phyloP scores from a whole-genome alignment of 139 green algal genomes.

The Chlorella vulgaris region DNA sequence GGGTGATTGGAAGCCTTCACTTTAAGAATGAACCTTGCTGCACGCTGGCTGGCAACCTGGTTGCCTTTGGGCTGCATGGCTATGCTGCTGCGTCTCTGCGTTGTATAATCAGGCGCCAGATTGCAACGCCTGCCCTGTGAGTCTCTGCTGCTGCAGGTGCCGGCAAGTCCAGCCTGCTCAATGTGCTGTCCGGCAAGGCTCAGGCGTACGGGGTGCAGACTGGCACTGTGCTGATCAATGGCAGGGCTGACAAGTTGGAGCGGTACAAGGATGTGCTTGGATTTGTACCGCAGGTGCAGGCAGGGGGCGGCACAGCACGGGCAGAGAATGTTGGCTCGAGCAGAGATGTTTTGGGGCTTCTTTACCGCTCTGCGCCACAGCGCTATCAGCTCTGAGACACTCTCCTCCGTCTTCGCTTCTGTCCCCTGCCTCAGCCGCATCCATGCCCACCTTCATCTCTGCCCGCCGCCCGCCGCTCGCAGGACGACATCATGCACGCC shows the following conservation, averaged over 20 bases:
- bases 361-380: too few relatives aligned
- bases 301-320: background rate
- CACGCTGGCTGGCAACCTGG: background rate
- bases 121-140: background rate
- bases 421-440: too few relatives aligned
- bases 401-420: too few relatives aligned
- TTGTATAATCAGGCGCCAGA: too few relatives aligned
- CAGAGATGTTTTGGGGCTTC: too few relatives aligned
- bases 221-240: constrained; percentile 66
- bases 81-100: background rate
- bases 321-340: background rate
- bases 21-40: too few relatives aligned
- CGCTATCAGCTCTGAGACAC: too few relatives aligned
- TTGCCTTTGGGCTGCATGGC: background rate
- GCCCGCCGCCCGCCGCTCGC: background rate
- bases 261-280: constrained; percentile 56
- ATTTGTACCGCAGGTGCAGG: constrained; percentile 74
- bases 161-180: constrained; percentile 68
- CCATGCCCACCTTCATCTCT: too few relatives aligned
- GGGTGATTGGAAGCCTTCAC: background rate
- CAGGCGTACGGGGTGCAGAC: constrained; percentile 46
- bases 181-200: constrained; percentile 56
- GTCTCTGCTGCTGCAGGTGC: constrained; percentile 5
- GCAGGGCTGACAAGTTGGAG: constrained; percentile 32
- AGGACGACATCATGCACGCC: constrained; percentile 79